phyloP scores from a whole-genome alignment of 2,329 filamentous ascomycete genomes.

The Fusarium nurragi region DNA sequence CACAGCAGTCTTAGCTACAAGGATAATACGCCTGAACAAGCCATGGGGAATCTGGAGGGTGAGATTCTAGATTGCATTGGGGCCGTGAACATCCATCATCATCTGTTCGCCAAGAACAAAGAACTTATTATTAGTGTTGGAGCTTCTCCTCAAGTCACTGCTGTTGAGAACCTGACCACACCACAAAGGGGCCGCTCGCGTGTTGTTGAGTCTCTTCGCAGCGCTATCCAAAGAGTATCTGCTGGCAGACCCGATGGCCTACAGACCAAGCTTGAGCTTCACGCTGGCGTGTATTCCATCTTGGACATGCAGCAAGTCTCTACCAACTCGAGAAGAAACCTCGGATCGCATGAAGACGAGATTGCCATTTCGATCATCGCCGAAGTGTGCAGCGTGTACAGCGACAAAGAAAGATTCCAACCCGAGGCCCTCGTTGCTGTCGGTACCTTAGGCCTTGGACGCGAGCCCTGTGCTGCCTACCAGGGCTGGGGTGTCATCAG shows the following conservation, averaged over 20 bases:
- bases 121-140: conserved; percentile 46
- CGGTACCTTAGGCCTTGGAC: conserved; percentile 66
- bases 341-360: conserved; percentile 51
- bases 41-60: conserved; percentile 44
- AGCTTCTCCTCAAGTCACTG: conserved; percentile 47
- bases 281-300: conserved; percentile 72
- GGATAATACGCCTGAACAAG: conserved; percentile 39
- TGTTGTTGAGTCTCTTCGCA: conserved; percentile 3
- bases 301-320: conserved; percentile 73
- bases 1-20: conserved; percentile 49
- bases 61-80: conserved; percentile 48
- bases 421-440: conserved; percentile 66
- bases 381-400: conserved; percentile 70
- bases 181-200: neutral
- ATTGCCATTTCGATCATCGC: conserved; percentile 67
- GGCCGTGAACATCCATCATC: conserved; percentile 21
- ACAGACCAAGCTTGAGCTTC: conserved; percentile 60
- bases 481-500: conserved; percentile 68
- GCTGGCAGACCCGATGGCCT: conserved; percentile 1
- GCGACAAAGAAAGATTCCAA: conserved; percentile 43
- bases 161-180: conserved; percentile 41
- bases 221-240: neutral
- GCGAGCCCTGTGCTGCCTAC: conserved; percentile 69
- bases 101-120: conserved; percentile 24
- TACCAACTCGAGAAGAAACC: conserved; percentile 55